Base-by-base conservation (phyloP, 1,139 yeast species). In the Hanseniaspora sp. region DNA sequence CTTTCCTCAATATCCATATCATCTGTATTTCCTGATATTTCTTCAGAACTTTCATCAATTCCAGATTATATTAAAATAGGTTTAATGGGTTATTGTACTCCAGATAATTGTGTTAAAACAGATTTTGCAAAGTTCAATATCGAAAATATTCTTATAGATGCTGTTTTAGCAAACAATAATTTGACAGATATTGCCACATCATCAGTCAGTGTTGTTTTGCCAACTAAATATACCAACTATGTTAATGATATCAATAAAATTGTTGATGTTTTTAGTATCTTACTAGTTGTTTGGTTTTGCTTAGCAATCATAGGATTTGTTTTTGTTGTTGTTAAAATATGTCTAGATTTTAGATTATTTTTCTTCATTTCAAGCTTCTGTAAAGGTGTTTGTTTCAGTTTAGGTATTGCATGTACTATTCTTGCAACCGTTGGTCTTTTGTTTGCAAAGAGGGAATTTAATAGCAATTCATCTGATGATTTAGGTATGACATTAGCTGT, bases 61-160 rank as follows among this genome's bases (percentile, higher is more conserved):
- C 53, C 53, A 3, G 40, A 31, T 13, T 49, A 43, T 35, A 38
- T 49, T 12, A 43, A 30, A 30, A 30, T 49, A 7, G 53, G 53
- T 2, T n/a, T 49, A 3, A 17, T 43, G 34, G 53, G 53, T 13
- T 49, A 43, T 34, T 49, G 53, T 28, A 49, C 47, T 0, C 48
- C 46, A 7, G 48, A 13, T 3, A 12, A 7, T 6, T 49, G 53
- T 31, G 18, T n/a, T 3, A 31, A 37, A n/a, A 30, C 28, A n/a
- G 15, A 35, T 5, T 41, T 49, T 30, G 47, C 44, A 7, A 17
- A 18, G 5, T 49, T 49, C 23, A 31, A 43, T 15, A 17, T 49
- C 11, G 44, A 49, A 13, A 9, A 43, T 12, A 49, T 30, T 9
- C 17, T 49, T 5, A 17, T 34, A 5, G 41, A 23, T 38, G 37